phyloP scores from a whole-genome alignment of 208 protist genomes.

The Leishmania mexicana region DNA sequence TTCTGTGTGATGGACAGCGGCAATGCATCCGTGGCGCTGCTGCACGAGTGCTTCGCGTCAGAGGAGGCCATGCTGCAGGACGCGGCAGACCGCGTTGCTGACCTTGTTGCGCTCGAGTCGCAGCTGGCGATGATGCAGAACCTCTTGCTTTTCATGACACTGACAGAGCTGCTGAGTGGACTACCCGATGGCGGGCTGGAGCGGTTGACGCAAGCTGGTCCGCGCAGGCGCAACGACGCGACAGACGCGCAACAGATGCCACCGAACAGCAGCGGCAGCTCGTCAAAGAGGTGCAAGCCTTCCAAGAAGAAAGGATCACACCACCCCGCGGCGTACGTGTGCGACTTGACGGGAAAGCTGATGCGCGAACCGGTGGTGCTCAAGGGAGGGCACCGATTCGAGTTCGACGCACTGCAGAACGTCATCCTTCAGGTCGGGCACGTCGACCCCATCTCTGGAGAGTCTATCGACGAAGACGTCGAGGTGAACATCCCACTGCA shows the following conservation, averaged over 20 bases:
- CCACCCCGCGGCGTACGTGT: constrained; percentile 77
- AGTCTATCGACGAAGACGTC: constrained; percentile 64
- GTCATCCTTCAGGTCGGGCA: constrained; percentile 84
- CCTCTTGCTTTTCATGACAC: constrained; percentile 41
- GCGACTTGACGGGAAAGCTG: constrained; percentile 84
- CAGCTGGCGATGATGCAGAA: constrained; percentile 76
- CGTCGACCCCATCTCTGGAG: constrained; percentile 81
- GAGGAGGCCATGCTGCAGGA: constrained; percentile 53
- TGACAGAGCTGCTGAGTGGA: constrained; percentile 70
- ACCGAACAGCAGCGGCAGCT: background rate
- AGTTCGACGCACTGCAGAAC: constrained; percentile 77
- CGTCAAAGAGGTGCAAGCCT: background rate
- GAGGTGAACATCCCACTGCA: constrained; percentile 73
- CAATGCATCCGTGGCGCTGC: constrained; percentile 62
- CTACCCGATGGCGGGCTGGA: constrained; percentile 21
- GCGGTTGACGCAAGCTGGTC: constrained; percentile 9
- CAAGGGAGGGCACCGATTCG: constrained; percentile 75
- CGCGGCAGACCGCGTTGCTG: constrained; percentile 51
- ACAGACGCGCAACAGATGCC: background rate
- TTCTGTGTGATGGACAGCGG: constrained; percentile 45
- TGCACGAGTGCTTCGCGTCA: constrained; percentile 53
- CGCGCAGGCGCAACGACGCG: background rate
- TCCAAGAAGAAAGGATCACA: constrained; percentile 42
- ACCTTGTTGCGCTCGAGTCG: constrained; percentile 60
- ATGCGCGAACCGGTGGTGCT: constrained; percentile 90